Conservation (phyloP, 1,139 yeast genomes). For the Suhomyces guaymorum region DNA sequence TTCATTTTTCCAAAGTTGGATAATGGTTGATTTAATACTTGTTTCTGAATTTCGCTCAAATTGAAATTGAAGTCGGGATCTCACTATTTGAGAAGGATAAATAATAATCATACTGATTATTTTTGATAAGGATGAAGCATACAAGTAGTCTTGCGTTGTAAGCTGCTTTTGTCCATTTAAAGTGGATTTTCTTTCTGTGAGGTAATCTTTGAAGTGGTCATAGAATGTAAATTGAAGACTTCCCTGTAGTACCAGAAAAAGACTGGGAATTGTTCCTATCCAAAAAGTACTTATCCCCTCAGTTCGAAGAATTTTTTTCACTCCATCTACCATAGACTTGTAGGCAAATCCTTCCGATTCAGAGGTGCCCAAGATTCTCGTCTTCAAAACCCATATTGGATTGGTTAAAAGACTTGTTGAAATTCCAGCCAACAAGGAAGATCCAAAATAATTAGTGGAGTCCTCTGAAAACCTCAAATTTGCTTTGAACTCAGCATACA, state of each 20-base stretch:
- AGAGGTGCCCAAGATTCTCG: conserved; percentile 73
- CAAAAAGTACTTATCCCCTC: conserved; percentile 79
- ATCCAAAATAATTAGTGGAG: conserved; percentile 35
- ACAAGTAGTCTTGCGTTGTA: conserved; percentile 56
- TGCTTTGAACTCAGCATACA: conserved; percentile 63
- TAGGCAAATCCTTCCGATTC: conserved; percentile 52
- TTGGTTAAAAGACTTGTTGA: conserved; percentile 77
- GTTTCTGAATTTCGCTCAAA: conserved; percentile 19
- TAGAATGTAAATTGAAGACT: conserved; percentile 85
- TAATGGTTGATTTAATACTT: conserved; percentile 24
- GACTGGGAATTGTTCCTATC: conserved; percentile 80
- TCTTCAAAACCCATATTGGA: conserved; percentile 91
- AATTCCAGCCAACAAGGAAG: conserved; percentile 63
- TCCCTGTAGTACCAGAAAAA: conserved; percentile 84
- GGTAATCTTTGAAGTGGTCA: conserved; percentile 61
- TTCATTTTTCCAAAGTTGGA: conserved; percentile 32
- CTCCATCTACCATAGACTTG: conserved; percentile 56
- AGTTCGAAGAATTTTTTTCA: conserved; percentile 44
- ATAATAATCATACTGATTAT: conserved; percentile 63
- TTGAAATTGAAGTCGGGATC: conserved; percentile 72
- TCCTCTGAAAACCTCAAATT: conserved; percentile 19
- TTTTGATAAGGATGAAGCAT: conserved; percentile 70
- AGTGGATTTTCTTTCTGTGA: conserved; percentile 12
- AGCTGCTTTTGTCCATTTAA: conserved; percentile 26
- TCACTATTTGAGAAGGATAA: conserved; percentile 84